Conservation (phyloP, 768 basidiomycete genomes). For the Thelephora ganbajun region DNA sequence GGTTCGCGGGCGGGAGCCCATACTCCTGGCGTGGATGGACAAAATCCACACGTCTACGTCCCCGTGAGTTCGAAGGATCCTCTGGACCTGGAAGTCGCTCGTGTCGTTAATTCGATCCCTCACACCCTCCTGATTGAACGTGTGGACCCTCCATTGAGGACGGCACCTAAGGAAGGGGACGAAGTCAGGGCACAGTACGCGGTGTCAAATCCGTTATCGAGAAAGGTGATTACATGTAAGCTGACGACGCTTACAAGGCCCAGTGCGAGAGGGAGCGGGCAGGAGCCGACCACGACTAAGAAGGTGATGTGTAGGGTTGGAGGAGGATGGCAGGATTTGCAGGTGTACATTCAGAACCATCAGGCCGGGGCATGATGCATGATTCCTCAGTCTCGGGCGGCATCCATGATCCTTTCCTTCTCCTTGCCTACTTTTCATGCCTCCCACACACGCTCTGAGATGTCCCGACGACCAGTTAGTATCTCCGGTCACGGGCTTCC, state of each 20-base stretch:
- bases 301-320: constrained; percentile 90
- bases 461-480: no score
- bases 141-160: constrained; percentile 62
- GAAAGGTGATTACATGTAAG: constrained; percentile 67
- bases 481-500: no score
- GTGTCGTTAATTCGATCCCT: constrained; percentile 57
- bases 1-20: constrained; percentile 51
- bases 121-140: constrained; percentile 72
- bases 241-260: constrained; percentile 65
- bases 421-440: no score
- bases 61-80: constrained; percentile 62
- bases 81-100: constrained; percentile 68
- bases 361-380: constrained; percentile 54
- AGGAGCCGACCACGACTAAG: constrained; percentile 36
- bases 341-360: constrained; percentile 62
- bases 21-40: constrained; percentile 36
- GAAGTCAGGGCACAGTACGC: constrained; percentile 79
- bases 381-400: not conserved
- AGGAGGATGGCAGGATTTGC: constrained; percentile 76
- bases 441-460: no score
- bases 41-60: constrained; percentile 45
- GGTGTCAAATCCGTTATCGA: constrained; percentile 56
- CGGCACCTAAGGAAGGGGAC: constrained; percentile 53
- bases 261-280: constrained; percentile 21
- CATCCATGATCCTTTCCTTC: not conserved